phyloP scores from a whole-genome alignment of 2,329 filamentous ascomycete genomes.

The Acarospora socialis region DNA sequence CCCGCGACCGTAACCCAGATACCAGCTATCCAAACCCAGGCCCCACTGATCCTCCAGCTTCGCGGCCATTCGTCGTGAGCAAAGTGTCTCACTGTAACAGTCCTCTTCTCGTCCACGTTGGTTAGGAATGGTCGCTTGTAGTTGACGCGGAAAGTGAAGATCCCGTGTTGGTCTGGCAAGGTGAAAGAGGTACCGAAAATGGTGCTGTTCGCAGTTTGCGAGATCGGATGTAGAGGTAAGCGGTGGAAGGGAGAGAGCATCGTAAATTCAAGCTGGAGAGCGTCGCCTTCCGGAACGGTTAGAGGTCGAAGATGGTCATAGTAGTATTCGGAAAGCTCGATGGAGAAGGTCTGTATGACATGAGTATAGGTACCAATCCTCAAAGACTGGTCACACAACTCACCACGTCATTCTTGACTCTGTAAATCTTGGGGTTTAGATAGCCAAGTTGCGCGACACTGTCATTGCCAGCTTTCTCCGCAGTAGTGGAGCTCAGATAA shows the following conservation, averaged over 20 bases:
- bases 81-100: conserved; percentile 89
- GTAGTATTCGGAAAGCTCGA: conserved; percentile 76
- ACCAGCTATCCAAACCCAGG: conserved; percentile 89
- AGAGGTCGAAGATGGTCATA: conserved; percentile 66
- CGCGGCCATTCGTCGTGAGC: conserved; percentile 94
- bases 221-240: conserved; percentile 49
- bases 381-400: conserved; percentile 36
- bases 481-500: conserved; percentile 35
- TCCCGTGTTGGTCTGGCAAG: conserved; percentile 91
- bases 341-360: conserved; percentile 55
- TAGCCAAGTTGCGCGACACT: conserved; percentile 32
- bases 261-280: conserved; percentile 86
- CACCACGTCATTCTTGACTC: conserved; percentile 94
- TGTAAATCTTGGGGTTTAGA: conserved; percentile 73
- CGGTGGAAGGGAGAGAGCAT: conserved; percentile 98
- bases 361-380: not conserved
- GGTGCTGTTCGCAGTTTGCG: conserved; percentile 50
- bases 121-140: conserved; percentile 91
- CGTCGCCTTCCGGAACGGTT: conserved; percentile 52
- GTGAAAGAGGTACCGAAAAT: conserved; percentile 64
- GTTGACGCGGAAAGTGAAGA: conserved; percentile 96
- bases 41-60: conserved; percentile 76
- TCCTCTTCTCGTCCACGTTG: conserved; percentile 82
- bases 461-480: conserved; percentile 39
- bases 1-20: conserved; percentile 71